Evolutionary conservation across 2,329 filamentous ascomycete species (phyloP), one percentile per base, ranked within the genome.

Genomic region (Immersiporthe knoxdaviesiana): DNA sequence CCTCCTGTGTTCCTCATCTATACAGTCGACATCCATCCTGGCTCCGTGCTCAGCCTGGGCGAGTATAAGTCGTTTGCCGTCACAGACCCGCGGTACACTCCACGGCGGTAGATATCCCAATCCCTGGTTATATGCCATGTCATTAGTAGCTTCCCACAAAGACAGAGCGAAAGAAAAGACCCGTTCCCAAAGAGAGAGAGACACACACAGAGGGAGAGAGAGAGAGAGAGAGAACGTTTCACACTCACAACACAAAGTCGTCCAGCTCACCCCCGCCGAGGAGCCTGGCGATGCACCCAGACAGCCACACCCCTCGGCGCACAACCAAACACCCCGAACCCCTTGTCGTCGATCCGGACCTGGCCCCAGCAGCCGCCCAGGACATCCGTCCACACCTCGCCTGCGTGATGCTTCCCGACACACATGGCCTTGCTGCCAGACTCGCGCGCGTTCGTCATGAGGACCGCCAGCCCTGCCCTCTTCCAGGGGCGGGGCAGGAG

Each of bases 301-400:
- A 92, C 84, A 62, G 85, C 84, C 1, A 90, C 84, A 73, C 87
- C 88, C 50, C 83, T 81, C 7, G 81, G 81, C 14, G 79, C 78
- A 52, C 86, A 87, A 0, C 81, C 81, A 72, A 92, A 92, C 18
- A 80, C 69, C 0, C 86, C 90, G 74, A 82, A 90, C 0, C 90
- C 90, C 41, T 85, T 81, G 1, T 80, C 77, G 72, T 88, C 88
- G 73, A 92, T 90, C 21, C 79, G 77, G 0, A 91, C 85, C 71
- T 87, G 82, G 0, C 83, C 83, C 63, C 84, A 74, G 67, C 83
- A 82, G 83, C 84, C 86, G 8, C 81, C 84, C 65, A 89, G 76
- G 1, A 92, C 75, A 79, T 92, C 89, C 0, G 86, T 88, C 89
- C 90, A 92, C 52, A 80, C 77, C 78, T 91, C 87, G 0, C 87